Evolutionary conservation across 2,329 filamentous ascomycete genomes (phyloP), one percentile per base, ranked within the genome.

Genomic region (Xylaria polymorpha): DNA sequence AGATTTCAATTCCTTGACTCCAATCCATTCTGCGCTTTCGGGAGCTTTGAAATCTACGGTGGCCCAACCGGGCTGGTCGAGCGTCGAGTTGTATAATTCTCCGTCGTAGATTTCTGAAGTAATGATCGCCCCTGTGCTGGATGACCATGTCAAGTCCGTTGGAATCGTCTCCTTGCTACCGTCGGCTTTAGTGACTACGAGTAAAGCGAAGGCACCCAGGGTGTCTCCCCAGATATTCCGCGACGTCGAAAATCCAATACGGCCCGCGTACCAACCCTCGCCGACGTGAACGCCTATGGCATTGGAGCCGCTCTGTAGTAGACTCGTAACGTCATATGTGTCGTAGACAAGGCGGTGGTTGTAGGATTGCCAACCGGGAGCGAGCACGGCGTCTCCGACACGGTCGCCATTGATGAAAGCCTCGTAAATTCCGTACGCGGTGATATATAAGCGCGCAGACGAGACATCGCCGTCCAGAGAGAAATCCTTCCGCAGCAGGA

Each of bases 351-450:
- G 81, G 0, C 86, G 80, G 56, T 83, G 76, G 0, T 81, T 77
- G 69, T 88, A 89, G 2, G 81, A 82, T 51, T 84, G 83, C 84
- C 85, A 88, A 0, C 86, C 86, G 0, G 86, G 86, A 22, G 85
- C 83, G 43, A 87, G 76, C 4, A 81, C 79, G 4, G 77, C 64
- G 41, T 82, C 80, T 0, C 82, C 81, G 2, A 86, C 80, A 5
- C 75, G 74, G 0, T 76, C 67, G 0, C 83, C 84, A 59, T 88
- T 87, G 67, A 87, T 82, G 39, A 80, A 80, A 0, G 81, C 83
- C 48, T 83, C 79, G 61, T 85, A 87, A 0, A 86, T 62, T 0
- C 85, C 85, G 1, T 82, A 75, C 0, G 80, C 79, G 0, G 84
- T 85, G 48, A 85, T 82, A 61, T 86, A 86, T 0, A 87, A 75